phyloP scores from a whole-genome alignment of 2,329 filamentous ascomycete species.

The Apiospora pterosperma region DNA sequence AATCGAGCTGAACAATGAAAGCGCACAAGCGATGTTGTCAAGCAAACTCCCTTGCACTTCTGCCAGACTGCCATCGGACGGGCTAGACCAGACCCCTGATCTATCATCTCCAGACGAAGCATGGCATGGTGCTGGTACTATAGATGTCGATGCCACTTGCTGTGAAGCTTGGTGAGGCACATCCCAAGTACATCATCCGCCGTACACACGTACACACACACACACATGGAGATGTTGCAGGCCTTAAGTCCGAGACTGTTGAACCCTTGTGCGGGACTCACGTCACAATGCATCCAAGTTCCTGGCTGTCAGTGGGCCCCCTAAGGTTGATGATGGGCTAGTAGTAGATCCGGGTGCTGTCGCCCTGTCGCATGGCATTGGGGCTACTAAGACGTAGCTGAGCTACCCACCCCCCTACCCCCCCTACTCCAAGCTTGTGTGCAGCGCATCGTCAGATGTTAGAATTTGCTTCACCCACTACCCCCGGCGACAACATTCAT shows the following conservation, averaged over 20 bases:
- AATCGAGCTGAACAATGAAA: not conserved
- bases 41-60: not conserved
- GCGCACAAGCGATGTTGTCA: not conserved
- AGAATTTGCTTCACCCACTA: conserved; percentile 1
- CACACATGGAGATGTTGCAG: no score
- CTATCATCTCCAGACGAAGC: not conserved
- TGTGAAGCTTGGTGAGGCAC: not conserved
- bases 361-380: not conserved
- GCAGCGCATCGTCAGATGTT: not conserved
- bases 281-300: not conserved
- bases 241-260: not conserved
- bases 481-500: not conserved
- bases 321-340: no score
- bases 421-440: not conserved
- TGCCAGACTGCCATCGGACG: no score
- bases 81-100: not conserved
- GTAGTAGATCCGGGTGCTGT: not conserved
- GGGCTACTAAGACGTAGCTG: not conserved
- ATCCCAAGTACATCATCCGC: not conserved
- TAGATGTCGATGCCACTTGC: not conserved
- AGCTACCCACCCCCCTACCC: not conserved
- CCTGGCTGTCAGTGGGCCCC: not conserved
- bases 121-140: not conserved
- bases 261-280: not conserved
- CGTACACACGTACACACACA: no score